Evolutionary conservation across 352 stramenopile genomes (phyloP), one percentile per base, ranked within the genome.

Genomic region (Hyaloperonospora brassicae): DNA sequence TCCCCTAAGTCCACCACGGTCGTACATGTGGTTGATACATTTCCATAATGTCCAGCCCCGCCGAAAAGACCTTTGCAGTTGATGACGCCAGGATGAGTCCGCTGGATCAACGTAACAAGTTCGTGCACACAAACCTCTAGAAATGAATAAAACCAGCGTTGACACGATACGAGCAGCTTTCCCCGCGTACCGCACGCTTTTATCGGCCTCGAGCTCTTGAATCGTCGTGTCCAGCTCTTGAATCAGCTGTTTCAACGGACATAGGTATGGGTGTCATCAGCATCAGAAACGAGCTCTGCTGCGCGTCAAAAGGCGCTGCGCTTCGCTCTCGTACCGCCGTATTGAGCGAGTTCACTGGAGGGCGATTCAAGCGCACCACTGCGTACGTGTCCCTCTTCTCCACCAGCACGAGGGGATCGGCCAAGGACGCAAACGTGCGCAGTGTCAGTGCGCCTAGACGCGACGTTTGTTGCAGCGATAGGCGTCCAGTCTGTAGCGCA

Each of bases 11-110:
- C 5, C 23, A 34, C 31, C 5, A 14, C n/a, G 14, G 0, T 7
- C 22, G 13, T 49, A 87, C 80, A 63, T 87, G 66, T 9, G 91
- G 88, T 51, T 95, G 70, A 55, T 97, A 87, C 66, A 98, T 83
- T 66, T 98, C 93, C 31, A 76, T 77, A 43, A 98, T 80, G 70
- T 98, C 93, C 13, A 98, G 66, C 21, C 93, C 93, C 7, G 89
- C 90, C 12, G 73, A 95, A 57, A 98, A 97, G 14, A 98, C 63
- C 48, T 76, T 84, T 31, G 78, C 77, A 61, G 70, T 89, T 5
- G 79, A 79, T 23, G 83, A 91, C 25, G 76, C 76, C 22, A 91
- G 60, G 62, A 94, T 88, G 53, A 94, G 62, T 13, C 77, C 81
- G 3, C 83, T 91, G 36, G 31, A 50, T 40, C 13, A 50, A 47